Evolutionary conservation across 306 rosid species (phyloP).

Genomic region (Urtica urens): DNA sequence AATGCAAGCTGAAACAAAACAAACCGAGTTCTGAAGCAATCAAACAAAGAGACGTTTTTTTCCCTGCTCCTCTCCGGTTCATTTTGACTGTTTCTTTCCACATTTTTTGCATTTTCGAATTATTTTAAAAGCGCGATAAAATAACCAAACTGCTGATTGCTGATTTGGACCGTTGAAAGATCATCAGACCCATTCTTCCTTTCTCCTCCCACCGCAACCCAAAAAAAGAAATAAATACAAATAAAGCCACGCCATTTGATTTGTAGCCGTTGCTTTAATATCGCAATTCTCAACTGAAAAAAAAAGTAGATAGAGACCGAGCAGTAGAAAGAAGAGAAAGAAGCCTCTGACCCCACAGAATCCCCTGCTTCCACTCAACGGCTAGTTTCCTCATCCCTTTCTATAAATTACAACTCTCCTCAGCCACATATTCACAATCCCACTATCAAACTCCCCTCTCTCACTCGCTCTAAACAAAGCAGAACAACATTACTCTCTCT

Average conservation of each 20-base stretch:
- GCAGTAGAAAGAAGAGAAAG: background rate
- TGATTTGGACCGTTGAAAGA: background rate
- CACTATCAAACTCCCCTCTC: background rate
- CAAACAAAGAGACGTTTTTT: background rate
- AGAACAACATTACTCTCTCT: background rate
- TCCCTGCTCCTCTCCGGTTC: background rate
- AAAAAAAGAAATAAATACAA: no score
- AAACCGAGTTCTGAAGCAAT: no score
- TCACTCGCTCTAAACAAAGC: background rate
- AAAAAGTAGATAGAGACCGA: no score
- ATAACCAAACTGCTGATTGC: no score
- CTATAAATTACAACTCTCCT: conserved; percentile 24
- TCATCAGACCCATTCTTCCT: background rate
- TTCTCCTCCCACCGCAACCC: no score
- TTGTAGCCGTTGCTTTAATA: conserved; percentile 1
- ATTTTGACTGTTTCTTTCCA: background rate
- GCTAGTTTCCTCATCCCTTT: conserved; percentile 35
- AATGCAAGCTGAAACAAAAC: background rate
- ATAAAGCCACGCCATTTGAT: background rate
- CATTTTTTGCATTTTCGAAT: background rate
- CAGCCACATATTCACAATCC: background rate
- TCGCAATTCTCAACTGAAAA: no score
- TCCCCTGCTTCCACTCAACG: conserved; percentile 38
- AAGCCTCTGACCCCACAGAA: background rate
- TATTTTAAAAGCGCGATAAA: no score